Conservation (phyloP, 352 stramenopile genomes). For the Phytophthora tubulina region DNA sequence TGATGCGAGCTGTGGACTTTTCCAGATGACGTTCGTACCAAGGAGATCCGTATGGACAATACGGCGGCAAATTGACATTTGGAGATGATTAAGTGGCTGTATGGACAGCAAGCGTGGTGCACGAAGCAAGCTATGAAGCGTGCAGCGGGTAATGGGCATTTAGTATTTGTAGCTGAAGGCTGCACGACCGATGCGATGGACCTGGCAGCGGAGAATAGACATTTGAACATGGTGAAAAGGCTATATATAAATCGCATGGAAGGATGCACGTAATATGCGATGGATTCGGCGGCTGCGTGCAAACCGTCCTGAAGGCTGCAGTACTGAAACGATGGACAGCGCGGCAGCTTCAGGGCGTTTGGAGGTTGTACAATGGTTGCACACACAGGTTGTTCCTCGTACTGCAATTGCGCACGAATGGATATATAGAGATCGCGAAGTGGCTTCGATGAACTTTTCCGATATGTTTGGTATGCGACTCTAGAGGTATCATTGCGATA, state of each 20-base stretch:
- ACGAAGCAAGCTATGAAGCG: constrained; percentile 29
- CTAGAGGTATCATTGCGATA: too few species aligned
- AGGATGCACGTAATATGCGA: constrained; percentile 31
- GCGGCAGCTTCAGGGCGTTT: constrained; percentile 38
- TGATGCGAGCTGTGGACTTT: constrained; percentile 40
- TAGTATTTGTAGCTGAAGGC: constrained; percentile 31
- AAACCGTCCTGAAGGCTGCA: constrained; percentile 40
- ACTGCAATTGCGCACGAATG: constrained; percentile 12
- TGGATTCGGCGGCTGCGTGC: constrained; percentile 35
- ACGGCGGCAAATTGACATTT: constrained; percentile 38
- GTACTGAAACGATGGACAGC: constrained; percentile 35
- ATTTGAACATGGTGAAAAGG: constrained; percentile 34
- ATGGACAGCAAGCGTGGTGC: constrained; percentile 28
- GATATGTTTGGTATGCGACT: too few species aligned
- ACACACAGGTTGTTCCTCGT: constrained; percentile 8
- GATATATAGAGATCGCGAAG: constrained; percentile 9
- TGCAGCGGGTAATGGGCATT: constrained; percentile 27
- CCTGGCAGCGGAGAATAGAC: constrained; percentile 23
- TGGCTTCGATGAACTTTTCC: constrained; percentile 20
- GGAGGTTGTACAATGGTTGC: constrained; percentile 22
- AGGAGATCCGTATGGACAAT: constrained; percentile 36
- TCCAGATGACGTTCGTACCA: constrained; percentile 16
- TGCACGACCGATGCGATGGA: constrained; percentile 30
- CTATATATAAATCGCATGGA: constrained; percentile 25
- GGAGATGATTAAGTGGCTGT: constrained; percentile 40